Conservation (phyloP, 345 rosid genomes). For the Gossypium herbaceum region DNA sequence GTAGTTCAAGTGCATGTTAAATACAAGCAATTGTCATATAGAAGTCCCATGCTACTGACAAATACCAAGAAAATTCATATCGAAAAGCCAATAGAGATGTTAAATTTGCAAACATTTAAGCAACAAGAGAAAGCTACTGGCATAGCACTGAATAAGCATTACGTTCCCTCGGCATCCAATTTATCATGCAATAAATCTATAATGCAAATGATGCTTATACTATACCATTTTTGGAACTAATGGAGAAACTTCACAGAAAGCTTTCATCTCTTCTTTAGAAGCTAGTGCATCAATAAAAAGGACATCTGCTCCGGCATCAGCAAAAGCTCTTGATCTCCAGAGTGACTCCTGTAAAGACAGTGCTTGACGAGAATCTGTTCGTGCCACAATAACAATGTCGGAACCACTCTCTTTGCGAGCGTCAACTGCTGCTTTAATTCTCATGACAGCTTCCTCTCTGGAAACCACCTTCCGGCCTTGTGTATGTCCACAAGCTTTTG, state of each 20-base stretch:
- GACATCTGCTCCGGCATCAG: slow-evolving; percentile 94
- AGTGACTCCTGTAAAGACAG: slow-evolving; percentile 77
- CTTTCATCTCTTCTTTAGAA: slow-evolving; percentile 86
- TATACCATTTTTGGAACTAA: slow-evolving; percentile 80
- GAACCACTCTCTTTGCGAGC: slow-evolving; percentile 70
- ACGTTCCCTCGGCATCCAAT: neutral
- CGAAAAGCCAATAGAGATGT: neutral
- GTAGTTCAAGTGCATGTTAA: neutral
- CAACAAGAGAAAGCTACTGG: neutral
- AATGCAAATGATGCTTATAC: slow-evolving; percentile 2
- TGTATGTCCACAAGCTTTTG: slow-evolving; percentile 73
- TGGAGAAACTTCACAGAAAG: slow-evolving; percentile 81
- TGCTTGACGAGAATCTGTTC: slow-evolving; percentile 81
- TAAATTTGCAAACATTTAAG: neutral
- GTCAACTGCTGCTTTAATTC: slow-evolving; percentile 83
- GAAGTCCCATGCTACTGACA: neutral
- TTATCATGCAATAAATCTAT: neutral
- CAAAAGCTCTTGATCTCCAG: slow-evolving; percentile 81
- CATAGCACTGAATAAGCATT: neutral
- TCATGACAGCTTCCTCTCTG: slow-evolving; percentile 81
- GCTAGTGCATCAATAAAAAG: slow-evolving; percentile 72
- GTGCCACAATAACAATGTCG: slow-evolving; percentile 80
- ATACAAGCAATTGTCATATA: neutral
- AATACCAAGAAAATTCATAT: neutral
- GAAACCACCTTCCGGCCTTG: slow-evolving; percentile 71